Evolutionary conservation across 2,329 filamentous ascomycete species (phyloP), one percentile per base, ranked within the genome.

Genomic region (Fusarium sulawesiense): DNA sequence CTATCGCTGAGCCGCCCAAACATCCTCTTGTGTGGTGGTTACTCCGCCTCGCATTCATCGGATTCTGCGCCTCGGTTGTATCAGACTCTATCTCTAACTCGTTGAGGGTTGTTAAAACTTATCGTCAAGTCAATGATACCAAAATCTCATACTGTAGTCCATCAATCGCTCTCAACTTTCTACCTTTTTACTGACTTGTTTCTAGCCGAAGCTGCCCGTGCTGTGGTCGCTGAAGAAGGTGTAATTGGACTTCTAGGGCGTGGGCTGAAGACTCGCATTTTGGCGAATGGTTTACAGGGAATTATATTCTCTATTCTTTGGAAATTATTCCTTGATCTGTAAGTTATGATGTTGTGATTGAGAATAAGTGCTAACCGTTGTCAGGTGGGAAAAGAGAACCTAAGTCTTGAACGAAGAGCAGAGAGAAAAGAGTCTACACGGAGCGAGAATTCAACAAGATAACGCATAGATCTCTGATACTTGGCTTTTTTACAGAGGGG

Each of bases 251-350:
- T 85, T 0, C 75, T 85, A 16, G 83, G 83, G 0, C 81, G 83
- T 23, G 83, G 83, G 3, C 78, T 85, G 30, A 80, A 80, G 72
- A 85, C 83, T 0, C 79, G 83, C 10, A 85, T 85, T 9, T 61
- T 85, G n/a, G 81, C 80, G 68, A 85, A 85, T 53, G 83, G 83
- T 0, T 68, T 85, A 4, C 83, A 85, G 54, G 82, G 83, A 0
- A 70, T 85, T 6, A 20, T 85, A 5, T 85, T 85, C 53, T 83
- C 82, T 6, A 84, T 85, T 18, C 68, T 85, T 3, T 85, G 83
- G 83, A 85, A 84, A 55, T 62, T 85, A 1, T 84, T 85, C 60
- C 72, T 85, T 13, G 83, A 85, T 45, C 48, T 84, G 83, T 85
- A 41, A 78, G 83, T 80, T 21, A 1, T 1, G 0, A 3, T 4